phyloP scores from a whole-genome alignment of 2,329 filamentous ascomycete genomes.

The Myriosclerotinia duriaeana region DNA sequence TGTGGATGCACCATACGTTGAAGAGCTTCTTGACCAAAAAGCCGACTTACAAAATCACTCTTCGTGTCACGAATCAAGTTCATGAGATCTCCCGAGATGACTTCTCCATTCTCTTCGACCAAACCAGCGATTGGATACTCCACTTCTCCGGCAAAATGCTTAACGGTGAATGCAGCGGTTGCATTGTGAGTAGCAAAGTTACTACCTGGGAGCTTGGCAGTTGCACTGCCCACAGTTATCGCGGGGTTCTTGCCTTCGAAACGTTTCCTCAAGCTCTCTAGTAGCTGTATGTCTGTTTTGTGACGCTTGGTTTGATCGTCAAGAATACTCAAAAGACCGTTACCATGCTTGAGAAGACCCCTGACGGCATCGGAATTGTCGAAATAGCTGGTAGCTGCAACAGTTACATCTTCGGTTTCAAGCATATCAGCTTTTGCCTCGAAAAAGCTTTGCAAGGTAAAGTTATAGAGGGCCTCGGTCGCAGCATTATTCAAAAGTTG shows the following conservation, averaged over 20 bases:
- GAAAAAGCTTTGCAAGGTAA: constrained; percentile 93
- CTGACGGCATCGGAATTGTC: constrained; percentile 95
- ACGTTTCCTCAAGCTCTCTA: constrained; percentile 87
- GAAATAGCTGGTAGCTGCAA: constrained; percentile 92
- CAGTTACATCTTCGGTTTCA: constrained; percentile 88
- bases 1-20: constrained; percentile 92
- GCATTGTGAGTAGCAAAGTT: constrained; percentile 86
- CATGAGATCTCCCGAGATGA: constrained; percentile 93
- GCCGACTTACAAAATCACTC: constrained; percentile 81
- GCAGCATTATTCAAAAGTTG: constrained; percentile 95
- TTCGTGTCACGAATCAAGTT: constrained; percentile 87
- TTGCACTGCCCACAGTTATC: constrained; percentile 75
- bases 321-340: constrained; percentile 88
- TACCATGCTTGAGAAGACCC: constrained; percentile 86
- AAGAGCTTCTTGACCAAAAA: constrained; percentile 94
- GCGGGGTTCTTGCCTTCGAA: constrained; percentile 94
- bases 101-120: constrained; percentile 92
- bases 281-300: constrained; percentile 81
- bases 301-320: constrained; percentile 93
- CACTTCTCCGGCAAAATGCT: constrained; percentile 94
- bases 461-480: constrained; percentile 87
- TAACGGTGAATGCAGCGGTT: constrained; percentile 80
- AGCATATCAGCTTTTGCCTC: constrained; percentile 90
- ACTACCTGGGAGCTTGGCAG: constrained; percentile 76
- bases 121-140: constrained; percentile 87